Base-by-base conservation (phyloP, 148 eudicot species). In the Nyssa sinensis region DNA sequence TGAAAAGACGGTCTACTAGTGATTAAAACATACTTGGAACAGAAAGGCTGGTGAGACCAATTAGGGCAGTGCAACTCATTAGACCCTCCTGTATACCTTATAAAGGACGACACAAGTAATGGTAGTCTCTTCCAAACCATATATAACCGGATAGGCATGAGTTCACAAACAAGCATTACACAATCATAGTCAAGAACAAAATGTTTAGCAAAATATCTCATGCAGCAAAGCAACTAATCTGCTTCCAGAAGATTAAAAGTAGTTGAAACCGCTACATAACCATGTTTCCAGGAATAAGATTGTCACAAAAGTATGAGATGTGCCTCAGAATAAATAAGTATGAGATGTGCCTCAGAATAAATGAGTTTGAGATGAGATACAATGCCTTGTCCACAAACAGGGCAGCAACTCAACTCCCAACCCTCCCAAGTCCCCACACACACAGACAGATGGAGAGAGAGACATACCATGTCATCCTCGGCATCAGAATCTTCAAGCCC, bases 401-500 rank as follows among this genome's bases (percentile, higher is more conserved):
- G n/a, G n/a, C n/a, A n/a, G n/a, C n/a, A n/a, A n/a, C 8, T 32
- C 8, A 23, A n/a, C 7, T 16, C 58, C n/a, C n/a, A n/a, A 64
- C 32, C 53, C 24, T 33, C 29, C 60, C 41, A 63, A 6, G 76
- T 14, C 7, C 62, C 62, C 3, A 63, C 53, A 73, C 23, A 72
- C 31, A 41, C 17, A 21, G n/a, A n/a, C n/a, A n/a, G n/a, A n/a
- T n/a, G 10, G 73, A 71, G 74, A 75, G 80, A 76, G 69, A 62
- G 70, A 59, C 57, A 69, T 87, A 87, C 90, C 81, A 33, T 73
- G 30, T 89, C 84, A 69, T 85, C 92, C 74, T 94, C 98, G 19
- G 86, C 97, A 75, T 94, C 98, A 70, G 98, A 92, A 88, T 94
- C 98, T 89, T 92, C 98, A 44, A 94, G 96, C 62, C 98, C 98